Evolutionary conservation across 139 green algal species (phyloP), one percentile per base, ranked within the genome.

Genomic region (Micractinium sp.): DNA sequence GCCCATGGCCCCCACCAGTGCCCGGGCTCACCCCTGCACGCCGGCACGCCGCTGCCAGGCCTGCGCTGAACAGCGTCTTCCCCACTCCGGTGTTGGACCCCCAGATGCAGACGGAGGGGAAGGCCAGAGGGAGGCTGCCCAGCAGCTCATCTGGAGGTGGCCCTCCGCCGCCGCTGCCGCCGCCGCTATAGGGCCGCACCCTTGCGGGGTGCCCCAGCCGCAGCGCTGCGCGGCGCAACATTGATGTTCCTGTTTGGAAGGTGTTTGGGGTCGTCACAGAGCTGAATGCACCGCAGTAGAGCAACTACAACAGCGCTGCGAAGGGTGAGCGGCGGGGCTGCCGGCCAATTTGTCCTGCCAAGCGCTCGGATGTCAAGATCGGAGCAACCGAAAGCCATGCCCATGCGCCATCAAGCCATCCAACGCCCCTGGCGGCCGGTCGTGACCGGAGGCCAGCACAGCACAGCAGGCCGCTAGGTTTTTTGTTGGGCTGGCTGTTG

Each of bases 11-110:
- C 25, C 3, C 9, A 73, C n/a, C n/a, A 73, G 7, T 73, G 66
- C 67, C 53, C 38, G 56, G 0, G 60, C 84, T 87, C 60, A 83
- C 89, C 61, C 73, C 79, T 66, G 76, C 78, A 3, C 81, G 67
- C 66, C 27, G 86, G 94, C 91, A 90, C 88, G 39, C 60, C 66
- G 66, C 95, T 1, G 93, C 93, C 0, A 99, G 91, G 0, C 96
- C 98, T 13, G 92, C 93, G 71, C 92, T 97, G 19, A 99, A 93
- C 19, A 99, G 83, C 12, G 98, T 99, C 93, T 99, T 99, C 38
- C 98, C 98, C 0, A 99, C 94, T 60, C 92, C 97, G 0, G 98
- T 99, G 89, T 99, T 99, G 1, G 96, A 93, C 3, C 98, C 98
- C 97, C 97, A 99, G 0, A 99, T 80, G 85, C 90, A 92, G 61